Conservation (phyloP, 1,284 basidiomycete species). For the Erythrobasidium hasegawianum region DNA sequence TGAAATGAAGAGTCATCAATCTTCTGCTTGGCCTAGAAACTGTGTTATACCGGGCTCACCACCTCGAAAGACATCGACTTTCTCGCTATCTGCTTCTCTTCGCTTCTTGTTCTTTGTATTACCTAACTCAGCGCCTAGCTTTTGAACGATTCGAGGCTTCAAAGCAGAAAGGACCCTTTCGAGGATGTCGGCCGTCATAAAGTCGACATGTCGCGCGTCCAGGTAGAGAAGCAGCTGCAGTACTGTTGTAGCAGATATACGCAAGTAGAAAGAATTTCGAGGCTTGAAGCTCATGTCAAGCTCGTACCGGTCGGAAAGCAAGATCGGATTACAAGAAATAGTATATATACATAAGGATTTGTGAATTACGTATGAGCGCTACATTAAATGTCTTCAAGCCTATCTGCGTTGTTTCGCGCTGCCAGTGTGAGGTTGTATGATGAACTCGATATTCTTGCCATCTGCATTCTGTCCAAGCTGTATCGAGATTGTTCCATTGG, state of each 20-base stretch:
- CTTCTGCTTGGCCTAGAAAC: background rate
- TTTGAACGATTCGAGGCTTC: conserved; percentile 47
- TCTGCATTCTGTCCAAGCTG: conserved; percentile 22
- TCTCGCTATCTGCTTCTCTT: conserved; percentile 40
- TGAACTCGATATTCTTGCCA: conserved; percentile 30
- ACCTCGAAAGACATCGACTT: conserved; percentile 49
- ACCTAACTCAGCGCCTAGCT: conserved; percentile 45
- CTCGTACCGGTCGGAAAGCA: background rate
- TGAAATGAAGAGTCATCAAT: background rate
- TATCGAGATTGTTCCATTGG: conserved; percentile 13
- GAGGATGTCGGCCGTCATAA: conserved; percentile 48
- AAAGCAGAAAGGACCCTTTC: conserved; percentile 45
- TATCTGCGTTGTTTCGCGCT: background rate
- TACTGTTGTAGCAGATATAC: conserved; percentile 48
- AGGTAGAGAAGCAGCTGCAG: conserved; percentile 50
- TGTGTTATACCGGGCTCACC: conserved; percentile 32
- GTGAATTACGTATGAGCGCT: no score
- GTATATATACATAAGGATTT: background rate
- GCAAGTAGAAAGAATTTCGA: conserved; percentile 46
- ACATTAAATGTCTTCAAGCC: background rate
- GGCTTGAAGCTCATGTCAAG: conserved; percentile 17
- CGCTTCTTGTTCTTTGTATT: conserved; percentile 17
- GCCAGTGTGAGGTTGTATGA: conserved; percentile 11
- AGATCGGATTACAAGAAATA: background rate
- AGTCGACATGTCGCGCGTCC: conserved; percentile 49